A percentile compares a stretch with the other conserved stretches of the same genome.
Evolutionary conservation across 1,139 yeast species (phyloP).

Genomic region (Geotrichum citri-aurantii): DNA sequence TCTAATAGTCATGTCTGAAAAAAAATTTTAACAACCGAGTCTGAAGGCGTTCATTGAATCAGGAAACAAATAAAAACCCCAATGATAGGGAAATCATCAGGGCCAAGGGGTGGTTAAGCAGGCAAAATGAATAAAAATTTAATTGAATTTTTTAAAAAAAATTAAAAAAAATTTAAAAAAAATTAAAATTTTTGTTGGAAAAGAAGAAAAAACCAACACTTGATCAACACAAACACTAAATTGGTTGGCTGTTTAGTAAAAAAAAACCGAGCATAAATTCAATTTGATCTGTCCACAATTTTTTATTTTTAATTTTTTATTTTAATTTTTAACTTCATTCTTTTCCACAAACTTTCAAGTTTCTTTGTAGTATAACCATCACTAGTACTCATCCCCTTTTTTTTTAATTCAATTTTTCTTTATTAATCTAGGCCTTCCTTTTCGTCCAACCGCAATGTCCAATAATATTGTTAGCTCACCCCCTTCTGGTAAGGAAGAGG

Average conservation of each 20-base stretch:
- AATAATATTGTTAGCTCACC: not conserved
- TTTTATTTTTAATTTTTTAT: not conserved
- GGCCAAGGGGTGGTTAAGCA: not conserved
- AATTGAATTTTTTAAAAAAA: not conserved
- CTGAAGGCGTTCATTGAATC: not conserved
- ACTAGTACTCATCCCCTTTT: no score
- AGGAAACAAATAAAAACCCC: not conserved
- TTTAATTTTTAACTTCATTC: no score
- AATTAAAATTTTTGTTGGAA: not conserved
- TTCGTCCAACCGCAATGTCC: not conserved
- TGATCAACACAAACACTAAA: no score
- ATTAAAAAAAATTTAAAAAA: not conserved
- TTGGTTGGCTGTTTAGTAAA: no score
- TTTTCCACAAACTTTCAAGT: no score
- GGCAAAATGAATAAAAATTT: no score
- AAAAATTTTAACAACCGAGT: no score
- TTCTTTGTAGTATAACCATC: no score
- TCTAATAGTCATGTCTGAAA: no score
- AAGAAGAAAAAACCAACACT: not conserved
- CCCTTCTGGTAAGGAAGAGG: constrained; percentile 24
- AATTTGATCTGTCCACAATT: not conserved
- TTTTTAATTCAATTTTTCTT: not conserved
- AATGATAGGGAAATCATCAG: no score
- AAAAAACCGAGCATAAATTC: not conserved
- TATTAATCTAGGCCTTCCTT: not conserved